Percentiles rank a stretch among this genome's conserved stretches.
phyloP scores from a whole-genome alignment of 352 stramenopile genomes.

The Pythium rhizo-oryzae region DNA sequence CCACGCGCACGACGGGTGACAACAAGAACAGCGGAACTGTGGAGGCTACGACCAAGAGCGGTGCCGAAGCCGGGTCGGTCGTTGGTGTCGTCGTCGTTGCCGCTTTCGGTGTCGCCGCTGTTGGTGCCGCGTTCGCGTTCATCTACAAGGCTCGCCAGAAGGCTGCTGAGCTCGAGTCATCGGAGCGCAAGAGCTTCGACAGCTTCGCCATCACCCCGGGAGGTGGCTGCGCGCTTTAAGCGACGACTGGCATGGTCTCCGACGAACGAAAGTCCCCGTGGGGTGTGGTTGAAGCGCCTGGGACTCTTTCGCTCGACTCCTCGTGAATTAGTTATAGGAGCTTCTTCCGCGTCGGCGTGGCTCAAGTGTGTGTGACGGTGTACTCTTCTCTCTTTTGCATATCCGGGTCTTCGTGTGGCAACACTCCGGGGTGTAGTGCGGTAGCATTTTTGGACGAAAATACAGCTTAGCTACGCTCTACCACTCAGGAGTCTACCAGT shows the following conservation, averaged over 20 bases:
- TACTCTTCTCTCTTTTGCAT: conserved; percentile 21
- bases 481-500: background rate
- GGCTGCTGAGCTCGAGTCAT: conserved; percentile 52
- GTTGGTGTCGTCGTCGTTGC: conserved; percentile 38
- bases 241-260: conserved; percentile 1
- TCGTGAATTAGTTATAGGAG: conserved; percentile 33
- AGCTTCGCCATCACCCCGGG: conserved; percentile 51
- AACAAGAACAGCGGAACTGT: conserved; percentile 22
- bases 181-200: conserved; percentile 55
- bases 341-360: conserved; percentile 17
- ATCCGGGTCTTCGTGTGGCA: background rate
- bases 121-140: conserved; percentile 67
- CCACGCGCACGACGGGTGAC: background rate
- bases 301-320: conserved; percentile 15
- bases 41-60: conserved; percentile 46
- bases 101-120: conserved; percentile 40
- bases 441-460: conserved; percentile 18
- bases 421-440: background rate
- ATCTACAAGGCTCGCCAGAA: conserved; percentile 80
- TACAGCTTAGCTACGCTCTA: conserved; percentile 20
- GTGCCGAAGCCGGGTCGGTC: background rate
- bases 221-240: conserved; percentile 61
- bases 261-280: conserved; percentile 12
- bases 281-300: conserved; percentile 31
- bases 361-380: conserved; percentile 25